Base-by-base conservation (phyloP, 805 yeast genomes). In the Ogataea dorogensis region DNA sequence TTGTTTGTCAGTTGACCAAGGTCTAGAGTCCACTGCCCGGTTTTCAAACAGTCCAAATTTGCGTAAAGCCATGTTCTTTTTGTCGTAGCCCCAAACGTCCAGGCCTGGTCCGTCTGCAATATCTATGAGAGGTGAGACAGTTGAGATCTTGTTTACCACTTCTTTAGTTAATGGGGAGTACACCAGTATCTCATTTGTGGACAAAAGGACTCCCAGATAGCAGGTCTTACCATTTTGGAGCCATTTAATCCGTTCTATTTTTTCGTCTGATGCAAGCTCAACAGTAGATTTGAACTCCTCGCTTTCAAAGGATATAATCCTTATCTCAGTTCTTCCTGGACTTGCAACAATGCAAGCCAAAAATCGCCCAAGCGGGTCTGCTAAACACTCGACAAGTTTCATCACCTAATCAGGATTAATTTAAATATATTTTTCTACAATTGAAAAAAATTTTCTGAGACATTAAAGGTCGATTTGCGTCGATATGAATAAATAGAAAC, bases 301-400 rank as follows among this genome's bases (percentile, higher is more conserved):
- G n/a, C 47, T 36, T 12, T 42, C 26, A 52, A 51, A 24, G 49
- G 67, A 48, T 45, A 67, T 37, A 10, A 73, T 61, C 47, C 64
- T 72, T 13, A 74, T 61, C 53, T 73, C 76, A 33, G 63, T 68
- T 24, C 74, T 73, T 12, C 62, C 62, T 31, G 71, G 69, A 19
- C 70, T 61, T 5, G 67, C 58, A 12, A 65, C 49, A 31, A 63
- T 61, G 30, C 75, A 38, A 2, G 61, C 63, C 7, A 51, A 24
- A 17, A 55, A 43, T 14, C 41, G 40, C 18, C 51, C 52, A 6
- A 28, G 32, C 12, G 39, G 40, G 33, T 50, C 54, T 8, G 38
- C 35, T 17, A 31, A 38, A 20, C 47, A 43, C 20, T 32, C 41
- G 14, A 43, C 48, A n/a, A 34, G 35, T 23, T 43, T 42, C 28